phyloP scores from a whole-genome alignment of 257 asterid genomes.

The Plantago elongata region DNA sequence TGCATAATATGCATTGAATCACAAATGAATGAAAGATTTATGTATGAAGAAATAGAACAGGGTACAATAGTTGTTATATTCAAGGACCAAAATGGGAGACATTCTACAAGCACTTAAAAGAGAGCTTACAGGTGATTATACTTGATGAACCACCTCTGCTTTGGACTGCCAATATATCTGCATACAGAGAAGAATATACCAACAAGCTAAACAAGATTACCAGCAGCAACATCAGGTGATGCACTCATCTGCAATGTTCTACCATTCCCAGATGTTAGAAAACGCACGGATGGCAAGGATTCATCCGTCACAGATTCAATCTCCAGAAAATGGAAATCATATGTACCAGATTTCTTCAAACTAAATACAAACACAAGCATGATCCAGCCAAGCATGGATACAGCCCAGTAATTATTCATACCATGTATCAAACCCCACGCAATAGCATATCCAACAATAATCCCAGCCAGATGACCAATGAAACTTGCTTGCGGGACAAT shows the following conservation, averaged over 20 bases:
- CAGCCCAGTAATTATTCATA: slow-evolving; percentile 90
- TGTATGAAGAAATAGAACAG: slow-evolving; percentile 8
- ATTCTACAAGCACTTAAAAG: slow-evolving; percentile 7
- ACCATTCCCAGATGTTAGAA: slow-evolving; percentile 60
- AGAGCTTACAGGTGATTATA: slow-evolving; percentile 13
- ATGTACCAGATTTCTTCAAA: slow-evolving; percentile 84
- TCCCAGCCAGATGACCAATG: slow-evolving; percentile 86
- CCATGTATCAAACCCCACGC: slow-evolving; percentile 94
- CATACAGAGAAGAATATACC: slow-evolving; percentile 8
- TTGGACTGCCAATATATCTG: slow-evolving; percentile 2
- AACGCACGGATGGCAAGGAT: slow-evolving; percentile 75
- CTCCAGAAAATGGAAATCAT: slow-evolving; percentile 65
- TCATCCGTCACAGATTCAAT: slow-evolving; percentile 79
- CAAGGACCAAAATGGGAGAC: background rate
- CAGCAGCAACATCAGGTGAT: slow-evolving; percentile 41
- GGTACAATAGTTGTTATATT: slow-evolving; percentile 17
- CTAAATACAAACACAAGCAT: slow-evolving; percentile 55
- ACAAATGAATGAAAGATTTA: slow-evolving; percentile 5
- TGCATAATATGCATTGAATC: slow-evolving; percentile 14
- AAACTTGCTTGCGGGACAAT: slow-evolving; percentile 97
- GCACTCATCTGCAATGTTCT: slow-evolving; percentile 70
- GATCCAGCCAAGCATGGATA: slow-evolving; percentile 83
- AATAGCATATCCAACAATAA: slow-evolving; percentile 76
- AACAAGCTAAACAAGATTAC: slow-evolving; percentile 57
- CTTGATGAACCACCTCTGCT: slow-evolving; percentile 9